phyloP scores from a whole-genome alignment of 192 early-diverging fungal species.

The Lobosporangium transversale region DNA sequence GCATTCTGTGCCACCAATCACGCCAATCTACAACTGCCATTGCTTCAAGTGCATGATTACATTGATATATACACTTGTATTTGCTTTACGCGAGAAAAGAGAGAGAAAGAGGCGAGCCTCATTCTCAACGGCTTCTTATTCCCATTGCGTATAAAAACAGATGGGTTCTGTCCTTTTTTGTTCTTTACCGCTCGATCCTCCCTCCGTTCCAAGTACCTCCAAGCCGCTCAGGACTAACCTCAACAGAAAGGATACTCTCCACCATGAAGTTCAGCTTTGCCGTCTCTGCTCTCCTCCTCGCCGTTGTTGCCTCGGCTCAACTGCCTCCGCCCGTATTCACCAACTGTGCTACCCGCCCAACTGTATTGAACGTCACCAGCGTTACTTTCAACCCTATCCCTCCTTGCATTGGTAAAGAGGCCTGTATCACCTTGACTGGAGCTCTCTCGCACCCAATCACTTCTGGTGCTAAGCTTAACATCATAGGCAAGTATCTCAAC shows the following conservation, averaged over 20 bases:
- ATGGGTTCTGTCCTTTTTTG: neutral
- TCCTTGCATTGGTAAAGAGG: constrained; percentile 8
- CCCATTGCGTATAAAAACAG: neutral
- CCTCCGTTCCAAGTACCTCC: neutral
- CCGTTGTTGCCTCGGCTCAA: constrained; percentile 56
- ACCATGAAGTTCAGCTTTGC: constrained; percentile 60
- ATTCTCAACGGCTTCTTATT: neutral
- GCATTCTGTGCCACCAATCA: no score
- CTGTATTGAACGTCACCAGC: constrained; percentile 55
- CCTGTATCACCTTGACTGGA: constrained; percentile 19
- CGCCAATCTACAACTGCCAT: no score
- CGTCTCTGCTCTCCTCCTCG: constrained; percentile 55
- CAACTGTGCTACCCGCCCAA: constrained; percentile 54
- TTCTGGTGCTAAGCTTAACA: neutral
- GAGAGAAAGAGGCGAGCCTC: no score
- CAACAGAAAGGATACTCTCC: no score
- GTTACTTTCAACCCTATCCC: constrained; percentile 34
- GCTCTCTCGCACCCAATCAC: constrained; percentile 8
- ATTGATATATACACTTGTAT: no score
- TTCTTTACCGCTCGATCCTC: neutral
- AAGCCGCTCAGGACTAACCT: neutral
- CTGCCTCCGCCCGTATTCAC: constrained; percentile 34
- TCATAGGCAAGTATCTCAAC: constrained; percentile 13
- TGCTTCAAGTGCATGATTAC: no score
- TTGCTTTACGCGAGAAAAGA: no score